Percentiles rank a stretch among this genome's conserved stretches.
Conservation (phyloP, 768 basidiomycete species). For the Dioszegia hungarica region DNA sequence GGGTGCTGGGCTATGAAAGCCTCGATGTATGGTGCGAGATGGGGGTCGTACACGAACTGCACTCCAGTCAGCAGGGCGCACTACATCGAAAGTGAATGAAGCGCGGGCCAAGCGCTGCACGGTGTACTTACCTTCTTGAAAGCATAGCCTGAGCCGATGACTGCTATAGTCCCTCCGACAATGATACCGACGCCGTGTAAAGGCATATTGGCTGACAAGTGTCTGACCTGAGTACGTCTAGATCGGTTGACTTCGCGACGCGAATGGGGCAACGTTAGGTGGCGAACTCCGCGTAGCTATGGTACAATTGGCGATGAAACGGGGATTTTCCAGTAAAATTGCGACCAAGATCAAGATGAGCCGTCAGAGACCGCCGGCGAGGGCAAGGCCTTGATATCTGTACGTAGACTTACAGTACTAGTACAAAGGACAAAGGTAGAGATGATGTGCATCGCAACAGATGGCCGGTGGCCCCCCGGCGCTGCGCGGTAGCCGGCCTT, state of each 20-base stretch:
- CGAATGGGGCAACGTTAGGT: not conserved
- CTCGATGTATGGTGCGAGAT: slow-evolving; percentile 36
- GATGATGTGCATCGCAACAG: not conserved
- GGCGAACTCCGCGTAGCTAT: not conserved
- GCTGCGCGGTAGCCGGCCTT: not conserved
- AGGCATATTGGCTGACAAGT: slow-evolving; percentile 15
- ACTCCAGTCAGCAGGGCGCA: not conserved
- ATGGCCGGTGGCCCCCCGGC: no score
- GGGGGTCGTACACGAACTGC: slow-evolving; percentile 40
- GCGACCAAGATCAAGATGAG: no score
- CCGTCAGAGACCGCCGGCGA: no score
- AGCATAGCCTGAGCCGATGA: slow-evolving; percentile 37
- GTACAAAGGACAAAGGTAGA: not conserved
- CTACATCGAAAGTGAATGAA: not conserved
- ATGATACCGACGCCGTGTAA: slow-evolving; percentile 28
- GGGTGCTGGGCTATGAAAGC: slow-evolving; percentile 30
- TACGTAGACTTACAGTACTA: not conserved
- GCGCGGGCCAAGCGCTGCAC: no score
- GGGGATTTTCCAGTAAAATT: no score
- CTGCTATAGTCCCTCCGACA: slow-evolving; percentile 31
- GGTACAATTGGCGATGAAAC: no score
- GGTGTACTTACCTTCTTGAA: slow-evolving; percentile 40
- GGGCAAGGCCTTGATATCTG: no score
- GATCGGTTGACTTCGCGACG: not conserved
- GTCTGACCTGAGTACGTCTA: no score